Evolutionary conservation across 2,329 filamentous ascomycete genomes (phyloP), one percentile per base, ranked within the genome.

Genomic region (Arthrobotrys iridis): DNA sequence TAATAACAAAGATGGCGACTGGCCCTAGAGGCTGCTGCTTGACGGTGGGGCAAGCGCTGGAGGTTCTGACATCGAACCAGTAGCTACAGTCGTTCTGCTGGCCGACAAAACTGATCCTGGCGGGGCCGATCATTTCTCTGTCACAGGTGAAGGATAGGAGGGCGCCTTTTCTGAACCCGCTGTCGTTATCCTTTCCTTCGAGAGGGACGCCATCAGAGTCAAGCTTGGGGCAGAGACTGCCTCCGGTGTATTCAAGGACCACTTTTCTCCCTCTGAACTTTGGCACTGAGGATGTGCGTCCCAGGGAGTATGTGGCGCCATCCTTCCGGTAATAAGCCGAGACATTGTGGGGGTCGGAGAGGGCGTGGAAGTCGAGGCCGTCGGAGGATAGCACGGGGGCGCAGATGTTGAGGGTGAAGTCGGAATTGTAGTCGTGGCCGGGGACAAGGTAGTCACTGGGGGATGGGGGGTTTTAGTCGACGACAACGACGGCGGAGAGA

Each of bases 121-220:
- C 90, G 41, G 87, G 86, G 3, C 88, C 87, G 28, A 86, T 86
- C 1, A 90, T 85, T 79, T 97, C 93, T 77, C 88, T 88, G 81
- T 97, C 93, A 85, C 95, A 99, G 78, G 95, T 90, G 81, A 98
- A 94, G 22, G 93, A 95, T 82, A 99, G 93, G 71, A 93, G 89
- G 10, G 93, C 91, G 1, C 92, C 96, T 81, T 94, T 95, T 78
- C 87, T 85, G 46, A 87, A 77, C 11, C 80, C 78, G 28, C 80
- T 78, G 5, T 81, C 78, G 46, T 82, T 80, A 4, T 83, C 80
- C 78, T 81, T 80, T 18, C 81, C 79, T 26, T 82, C 81, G 40
- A 82, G 79, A 13, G 80, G 82, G 28, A 81, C 81, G n/a, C 82
- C 79, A 73, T 83, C 82, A 0, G 84, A 81, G 10, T 77, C 60